These are phyloP conservation scores for Asterella californica DNA, from an alignment of 225 moss, liverwort and hornwort genomes.

Conservation along the genomic window DNA sequence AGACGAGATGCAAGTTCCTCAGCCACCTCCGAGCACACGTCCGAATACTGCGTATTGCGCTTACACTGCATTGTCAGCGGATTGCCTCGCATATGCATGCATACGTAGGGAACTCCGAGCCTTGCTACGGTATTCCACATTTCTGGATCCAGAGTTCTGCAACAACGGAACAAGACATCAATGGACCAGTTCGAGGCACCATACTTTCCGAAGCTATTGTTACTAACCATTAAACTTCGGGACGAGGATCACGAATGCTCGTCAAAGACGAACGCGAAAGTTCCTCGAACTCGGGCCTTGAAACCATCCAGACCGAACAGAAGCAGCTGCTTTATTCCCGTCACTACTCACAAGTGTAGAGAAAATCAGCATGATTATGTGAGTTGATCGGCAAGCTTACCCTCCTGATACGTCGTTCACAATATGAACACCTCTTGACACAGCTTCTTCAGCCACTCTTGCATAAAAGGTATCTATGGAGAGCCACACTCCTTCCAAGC, in stretches of 20 bases:
- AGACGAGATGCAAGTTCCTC: slow-evolving; percentile 56
- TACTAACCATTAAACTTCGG: background rate
- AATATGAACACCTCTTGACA: slow-evolving; percentile 64
- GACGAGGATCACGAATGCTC: too few species aligned
- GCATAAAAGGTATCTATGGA: slow-evolving; percentile 89
- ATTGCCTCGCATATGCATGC: slow-evolving; percentile 95
- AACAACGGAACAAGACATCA: background rate
- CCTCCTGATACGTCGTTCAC: slow-evolving; percentile 94
- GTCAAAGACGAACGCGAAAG: too few species aligned
- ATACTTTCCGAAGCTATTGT: background rate
- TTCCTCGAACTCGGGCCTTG: too few species aligned
- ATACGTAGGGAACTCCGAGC: slow-evolving; percentile 64
- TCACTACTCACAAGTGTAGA: too few species aligned
- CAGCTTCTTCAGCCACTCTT: slow-evolving; percentile 72
- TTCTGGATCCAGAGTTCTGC: slow-evolving; percentile 59
- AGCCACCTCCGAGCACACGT: slow-evolving; percentile 68
- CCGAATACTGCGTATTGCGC: slow-evolving; percentile 53
- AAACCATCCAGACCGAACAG: background rate
- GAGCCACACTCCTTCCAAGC: slow-evolving; percentile 53
- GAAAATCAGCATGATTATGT: background rate
- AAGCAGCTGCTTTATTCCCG: background rate
- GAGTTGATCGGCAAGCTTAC: slow-evolving; percentile 17
- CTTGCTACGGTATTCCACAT: slow-evolving; percentile 76
- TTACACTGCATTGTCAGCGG: slow-evolving; percentile 71
- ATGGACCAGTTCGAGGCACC: background rate